Percentiles rank a stretch among this genome's conserved stretches.
phyloP scores from a whole-genome alignment of 768 basidiomycete genomes.

The Mycena indigotica region DNA sequence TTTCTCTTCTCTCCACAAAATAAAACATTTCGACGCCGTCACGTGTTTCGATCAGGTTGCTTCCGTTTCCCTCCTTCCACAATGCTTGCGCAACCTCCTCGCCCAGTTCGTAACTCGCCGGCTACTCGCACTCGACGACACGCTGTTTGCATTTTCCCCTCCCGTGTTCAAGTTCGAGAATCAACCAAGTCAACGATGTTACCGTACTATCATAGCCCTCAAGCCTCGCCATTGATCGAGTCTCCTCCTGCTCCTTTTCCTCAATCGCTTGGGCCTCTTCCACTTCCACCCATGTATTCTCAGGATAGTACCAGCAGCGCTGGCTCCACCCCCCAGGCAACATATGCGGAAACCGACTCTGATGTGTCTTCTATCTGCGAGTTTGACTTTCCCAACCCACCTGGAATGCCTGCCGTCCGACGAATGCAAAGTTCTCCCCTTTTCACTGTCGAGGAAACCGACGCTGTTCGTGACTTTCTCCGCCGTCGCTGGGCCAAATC shows the following conservation, averaged over 20 bases:
- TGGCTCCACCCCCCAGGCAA: conserved; percentile 32
- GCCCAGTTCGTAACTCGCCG: conserved; percentile 16
- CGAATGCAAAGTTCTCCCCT: conserved; percentile 49
- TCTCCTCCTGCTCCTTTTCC: conserved; percentile 9
- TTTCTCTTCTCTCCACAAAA: background rate
- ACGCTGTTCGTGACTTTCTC: conserved; percentile 27
- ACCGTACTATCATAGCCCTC: conserved; percentile 15
- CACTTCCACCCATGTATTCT: conserved; percentile 13
- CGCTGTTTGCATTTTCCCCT: conserved; percentile 14
- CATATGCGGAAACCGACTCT: conserved; percentile 35
- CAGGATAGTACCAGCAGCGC: conserved; percentile 24
- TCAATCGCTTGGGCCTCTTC: background rate
- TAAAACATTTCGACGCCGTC: no score
- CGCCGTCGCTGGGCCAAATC: conserved; percentile 24
- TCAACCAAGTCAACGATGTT: conserved; percentile 15
- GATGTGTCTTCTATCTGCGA: conserved; percentile 39
- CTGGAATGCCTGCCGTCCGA: conserved; percentile 42
- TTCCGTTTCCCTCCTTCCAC: background rate
- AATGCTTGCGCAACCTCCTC: background rate
- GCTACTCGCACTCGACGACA: conserved; percentile 19
- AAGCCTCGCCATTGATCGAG: conserved; percentile 7
- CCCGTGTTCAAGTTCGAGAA: conserved; percentile 10
- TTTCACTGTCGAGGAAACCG: conserved; percentile 34
- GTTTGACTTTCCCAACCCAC: conserved; percentile 39
- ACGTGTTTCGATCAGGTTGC: no score